Conservation (phyloP, 192 early-diverging fungal genomes). For the Funneliformis mosseae region DNA sequence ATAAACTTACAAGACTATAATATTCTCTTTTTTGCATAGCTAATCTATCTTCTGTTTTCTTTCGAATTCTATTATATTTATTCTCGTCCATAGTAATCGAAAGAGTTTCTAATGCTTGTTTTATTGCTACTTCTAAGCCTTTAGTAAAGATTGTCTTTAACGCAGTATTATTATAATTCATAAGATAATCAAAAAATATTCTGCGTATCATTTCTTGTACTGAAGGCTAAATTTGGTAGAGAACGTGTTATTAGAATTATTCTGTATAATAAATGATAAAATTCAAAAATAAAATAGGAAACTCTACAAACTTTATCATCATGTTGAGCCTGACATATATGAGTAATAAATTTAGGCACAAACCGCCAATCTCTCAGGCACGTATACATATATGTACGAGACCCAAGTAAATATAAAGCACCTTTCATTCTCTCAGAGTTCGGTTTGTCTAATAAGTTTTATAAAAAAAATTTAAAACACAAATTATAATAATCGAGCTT, state of each 20-base stretch:
- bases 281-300: background rate
- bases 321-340: slow-evolving; percentile 61
- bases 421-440: slow-evolving; percentile 69
- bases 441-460: slow-evolving; percentile 36
- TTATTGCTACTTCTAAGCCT: slow-evolving; percentile 35
- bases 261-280: background rate
- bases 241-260: background rate
- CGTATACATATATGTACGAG: slow-evolving; percentile 51
- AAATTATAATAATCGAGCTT: background rate
- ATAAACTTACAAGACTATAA: slow-evolving; percentile 28
- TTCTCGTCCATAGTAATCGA: slow-evolving; percentile 1
- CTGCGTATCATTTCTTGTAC: slow-evolving; percentile 68
- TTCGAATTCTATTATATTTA: background rate
- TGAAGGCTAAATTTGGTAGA: slow-evolving; percentile 46
- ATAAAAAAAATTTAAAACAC: background rate
- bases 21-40: slow-evolving; percentile 19
- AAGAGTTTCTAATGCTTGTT: slow-evolving; percentile 7
- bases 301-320: slow-evolving; percentile 58
- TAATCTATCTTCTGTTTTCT: slow-evolving; percentile 19
- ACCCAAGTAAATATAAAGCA: slow-evolving; percentile 64
- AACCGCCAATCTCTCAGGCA: slow-evolving; percentile 61
- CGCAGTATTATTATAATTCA: slow-evolving; percentile 51
- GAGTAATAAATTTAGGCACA: slow-evolving; percentile 54
- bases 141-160: slow-evolving; percentile 48
- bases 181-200: slow-evolving; percentile 61